A percentile compares a stretch with the other conserved stretches of the same genome.
phyloP scores from a whole-genome alignment of 148 eudicot genomes.

The Camellia lanceoleosa region DNA sequence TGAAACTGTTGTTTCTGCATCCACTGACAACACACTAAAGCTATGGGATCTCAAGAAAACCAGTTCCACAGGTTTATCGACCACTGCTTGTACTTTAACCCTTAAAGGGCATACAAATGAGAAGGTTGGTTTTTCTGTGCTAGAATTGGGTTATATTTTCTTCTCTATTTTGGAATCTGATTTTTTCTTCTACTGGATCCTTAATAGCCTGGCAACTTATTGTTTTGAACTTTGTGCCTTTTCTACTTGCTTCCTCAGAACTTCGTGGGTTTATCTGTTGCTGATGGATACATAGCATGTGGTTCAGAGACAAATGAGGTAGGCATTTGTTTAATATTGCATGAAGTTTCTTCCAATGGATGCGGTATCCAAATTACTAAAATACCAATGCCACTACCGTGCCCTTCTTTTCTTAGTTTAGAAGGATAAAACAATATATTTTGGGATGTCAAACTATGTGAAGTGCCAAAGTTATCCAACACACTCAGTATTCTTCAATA shows the following conservation, averaged over 20 bases:
- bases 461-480: neutral
- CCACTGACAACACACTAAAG: conserved; percentile 88
- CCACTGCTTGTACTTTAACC: conserved; percentile 69
- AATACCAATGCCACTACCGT: neutral
- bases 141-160: neutral
- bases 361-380: neutral
- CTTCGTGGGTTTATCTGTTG: conserved; percentile 86
- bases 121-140: conserved; percentile 49
- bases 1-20: conserved; percentile 80
- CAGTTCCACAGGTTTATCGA: conserved; percentile 45
- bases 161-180: neutral
- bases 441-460: neutral
- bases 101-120: conserved; percentile 81
- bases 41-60: conserved; percentile 86
- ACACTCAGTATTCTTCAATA: neutral
- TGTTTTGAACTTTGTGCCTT: conserved; percentile 21
- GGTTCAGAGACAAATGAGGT: conserved; percentile 98
- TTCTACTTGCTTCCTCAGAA: conserved; percentile 47
- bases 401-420: neutral
- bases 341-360: neutral
- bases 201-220: neutral
- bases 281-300: conserved; percentile 84
- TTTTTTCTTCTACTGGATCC: neutral
- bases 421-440: neutral
- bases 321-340: neutral